These are phyloP conservation scores for Anthostomella pinea DNA, from an alignment of 2,329 filamentous ascomycete genomes.

Conservation along the genomic window DNA sequence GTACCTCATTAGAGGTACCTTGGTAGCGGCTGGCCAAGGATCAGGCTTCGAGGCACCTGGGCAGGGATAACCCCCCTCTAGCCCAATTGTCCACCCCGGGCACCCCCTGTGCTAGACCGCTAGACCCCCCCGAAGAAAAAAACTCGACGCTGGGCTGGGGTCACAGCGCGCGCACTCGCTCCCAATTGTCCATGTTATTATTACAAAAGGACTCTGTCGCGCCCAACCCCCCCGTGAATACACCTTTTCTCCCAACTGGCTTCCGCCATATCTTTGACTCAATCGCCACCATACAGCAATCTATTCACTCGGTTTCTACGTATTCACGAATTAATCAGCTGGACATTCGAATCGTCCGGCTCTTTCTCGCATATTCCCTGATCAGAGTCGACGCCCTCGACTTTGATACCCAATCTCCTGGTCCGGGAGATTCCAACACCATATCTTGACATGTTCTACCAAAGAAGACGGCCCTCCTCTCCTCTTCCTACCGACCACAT, in stretches of 20 bases:
- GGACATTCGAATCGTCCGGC: slow-evolving; percentile 39
- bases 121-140: slow-evolving; percentile 5
- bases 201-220: slow-evolving; percentile 10
- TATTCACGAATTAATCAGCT: slow-evolving; percentile 25
- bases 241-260: slow-evolving; percentile 28
- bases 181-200: too few species aligned
- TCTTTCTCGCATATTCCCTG: slow-evolving; percentile 32
- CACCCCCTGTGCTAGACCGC: not conserved
- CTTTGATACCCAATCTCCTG: slow-evolving; percentile 39
- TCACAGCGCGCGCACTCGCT: too few species aligned
- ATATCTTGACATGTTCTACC: slow-evolving; percentile 54
- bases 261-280: slow-evolving; percentile 29
- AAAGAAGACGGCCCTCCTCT: slow-evolving; percentile 51
- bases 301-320: slow-evolving; percentile 5
- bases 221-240: slow-evolving; percentile 11
- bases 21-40: slow-evolving; percentile 14
- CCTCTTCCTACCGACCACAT: slow-evolving; percentile 59
- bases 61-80: slow-evolving; percentile 5
- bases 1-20: not conserved
- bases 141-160: not conserved
- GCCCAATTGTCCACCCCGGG: slow-evolving; percentile 1
- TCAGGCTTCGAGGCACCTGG: slow-evolving; percentile 10
- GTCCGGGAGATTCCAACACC: slow-evolving; percentile 38
- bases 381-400: slow-evolving; percentile 34
- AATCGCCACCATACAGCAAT: slow-evolving; percentile 13